Base-by-base conservation (phyloP, 768 basidiomycete genomes). In the Mycena pura region DNA sequence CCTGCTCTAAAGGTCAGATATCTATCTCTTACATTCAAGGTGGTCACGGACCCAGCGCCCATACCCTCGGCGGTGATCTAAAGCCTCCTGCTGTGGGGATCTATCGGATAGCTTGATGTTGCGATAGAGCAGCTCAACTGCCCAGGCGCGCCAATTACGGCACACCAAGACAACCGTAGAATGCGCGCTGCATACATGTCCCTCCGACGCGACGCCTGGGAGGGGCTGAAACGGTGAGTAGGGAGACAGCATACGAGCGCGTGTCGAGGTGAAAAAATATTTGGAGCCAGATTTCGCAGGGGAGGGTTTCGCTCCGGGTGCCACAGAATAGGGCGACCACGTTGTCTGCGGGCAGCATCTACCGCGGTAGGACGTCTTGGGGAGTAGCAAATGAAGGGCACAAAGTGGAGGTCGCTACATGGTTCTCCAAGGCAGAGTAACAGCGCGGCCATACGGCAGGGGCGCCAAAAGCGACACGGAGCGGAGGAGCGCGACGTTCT, bases 231-330 rank as follows among this genome's bases (percentile, higher is more conserved):
- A 89, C 2, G 86, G 86, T 22, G 68, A 66, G 66, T 87, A n/a
- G 84, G 25, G 64, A 63, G 27, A 69, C 49, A 25, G 60, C 55
- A 57, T 73, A 60, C 13, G 73, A 44, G 29, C 43, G 55, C 1
- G 22, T 34, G 40, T 73, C 71, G 36, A 72, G 66, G 21, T 64
- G 54, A 51, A 75, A 73, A 47, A 88, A 77, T 17, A 88, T 78
- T 45, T 80, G 68, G 13, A 84, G 70, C 86, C 84, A 87, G 25
- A 88, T 66, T 64, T 88, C 86, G 19, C 79, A 72, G 9, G 86
- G 86, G 21, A 86, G 72, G 11, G 51, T 45, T 17, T 60, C 59
- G 58, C n/a, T n/a, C n/a, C n/a, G n/a, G n/a, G n/a, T n/a, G n/a
- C n/a, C n/a, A n/a, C n/a, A n/a, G n/a, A n/a, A n/a, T n/a, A n/a